phyloP scores from a whole-genome alignment of 108 stramenopile genomes.

The Discostella stelligeroides region DNA sequence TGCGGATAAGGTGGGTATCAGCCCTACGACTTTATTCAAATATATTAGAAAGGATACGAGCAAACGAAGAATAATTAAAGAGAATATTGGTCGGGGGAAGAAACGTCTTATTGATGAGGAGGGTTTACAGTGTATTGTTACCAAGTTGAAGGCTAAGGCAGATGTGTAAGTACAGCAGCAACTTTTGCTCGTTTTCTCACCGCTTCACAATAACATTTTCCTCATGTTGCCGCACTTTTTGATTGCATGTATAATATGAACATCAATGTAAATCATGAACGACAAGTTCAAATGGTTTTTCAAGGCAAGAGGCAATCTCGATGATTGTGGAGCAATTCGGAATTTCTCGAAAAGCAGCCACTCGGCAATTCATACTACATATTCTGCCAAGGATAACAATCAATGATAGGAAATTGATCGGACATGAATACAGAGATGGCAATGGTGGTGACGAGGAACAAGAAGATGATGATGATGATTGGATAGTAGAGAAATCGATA shows the following conservation, averaged over 20 bases:
- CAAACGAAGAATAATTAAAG: neutral
- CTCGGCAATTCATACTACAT: slow-evolving; percentile 8
- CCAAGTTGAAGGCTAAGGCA: slow-evolving; percentile 9
- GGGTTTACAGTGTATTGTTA: neutral
- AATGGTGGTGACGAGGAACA: neutral
- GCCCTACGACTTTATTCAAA: slow-evolving; percentile 4
- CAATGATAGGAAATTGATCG: neutral
- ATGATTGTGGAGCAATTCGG: slow-evolving; percentile 8
- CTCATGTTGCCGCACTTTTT: too few species aligned
- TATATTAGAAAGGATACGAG: neutral
- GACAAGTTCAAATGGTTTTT: slow-evolving; percentile 11
- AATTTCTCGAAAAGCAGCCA: slow-evolving; percentile 2
- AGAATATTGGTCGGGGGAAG: slow-evolving; percentile 15
- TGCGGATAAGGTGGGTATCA: slow-evolving; percentile 10
- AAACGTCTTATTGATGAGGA: slow-evolving; percentile 7
- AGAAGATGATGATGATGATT: too few species aligned
- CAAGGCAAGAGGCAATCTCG: slow-evolving; percentile 21
- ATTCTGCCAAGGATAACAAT: slow-evolving; percentile 8
- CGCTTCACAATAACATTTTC: too few species aligned
- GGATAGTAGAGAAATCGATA: neutral
- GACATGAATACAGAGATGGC: neutral
- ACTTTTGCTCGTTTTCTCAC: too few species aligned
- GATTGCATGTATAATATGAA: too few species aligned
- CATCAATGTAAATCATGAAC: neutral
- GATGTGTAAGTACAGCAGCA: slow-evolving; percentile 2